Evolutionary conservation across 1,139 yeast species (phyloP), one percentile per base, ranked within the genome.

Genomic region (Zygoascus hellenicus): DNA sequence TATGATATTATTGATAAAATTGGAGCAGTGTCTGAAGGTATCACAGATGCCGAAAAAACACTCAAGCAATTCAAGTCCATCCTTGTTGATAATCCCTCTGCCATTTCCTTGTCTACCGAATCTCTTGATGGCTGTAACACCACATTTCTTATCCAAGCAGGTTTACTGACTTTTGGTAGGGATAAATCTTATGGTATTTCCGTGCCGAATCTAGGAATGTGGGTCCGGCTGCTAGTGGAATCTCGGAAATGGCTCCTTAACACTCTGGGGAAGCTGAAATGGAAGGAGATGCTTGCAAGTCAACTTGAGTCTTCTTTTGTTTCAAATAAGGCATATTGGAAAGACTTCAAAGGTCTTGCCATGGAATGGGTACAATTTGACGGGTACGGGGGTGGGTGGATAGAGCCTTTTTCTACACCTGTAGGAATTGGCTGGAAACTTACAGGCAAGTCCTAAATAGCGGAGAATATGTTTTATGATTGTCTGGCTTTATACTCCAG

Each of bases 361-460:
- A 62, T 84, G 32, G 69, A 73, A 45, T 84, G 89, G 89, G 67
- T 77, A 0, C 59, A 85, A 41, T 81, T 83, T 19, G 83, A 80
- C 53, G 74, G 81, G 42, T 69, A 77, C 48, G 94, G 94, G 0
- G 72, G 78, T n/a, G 94, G 94, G 0, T 68, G 76, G 38, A 63
- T 80, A 2, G 92, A 83, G 57, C 81, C 80, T 5, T 81, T 81
- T 56, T 70, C 72, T 39, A 81, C 90, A 0, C 86, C 88, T 0
- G 82, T 78, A 1, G 90, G 90, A 0, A 65, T 80, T 44, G 87
- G 87, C 0, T 81, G 86, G 81, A 75, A 76, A 59, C 63, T 80
- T 42, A 80, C 86, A 1, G 75, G 75, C 1, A 69, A 70, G 50
- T 49, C 38, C 38, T 46, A 35, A 35, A 2, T 22, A 4, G 7